Evolutionary conservation across 176 grass and related monocot species (phyloP), one percentile per base, ranked within the genome.

Genomic region (Oropetium thomaeum): DNA sequence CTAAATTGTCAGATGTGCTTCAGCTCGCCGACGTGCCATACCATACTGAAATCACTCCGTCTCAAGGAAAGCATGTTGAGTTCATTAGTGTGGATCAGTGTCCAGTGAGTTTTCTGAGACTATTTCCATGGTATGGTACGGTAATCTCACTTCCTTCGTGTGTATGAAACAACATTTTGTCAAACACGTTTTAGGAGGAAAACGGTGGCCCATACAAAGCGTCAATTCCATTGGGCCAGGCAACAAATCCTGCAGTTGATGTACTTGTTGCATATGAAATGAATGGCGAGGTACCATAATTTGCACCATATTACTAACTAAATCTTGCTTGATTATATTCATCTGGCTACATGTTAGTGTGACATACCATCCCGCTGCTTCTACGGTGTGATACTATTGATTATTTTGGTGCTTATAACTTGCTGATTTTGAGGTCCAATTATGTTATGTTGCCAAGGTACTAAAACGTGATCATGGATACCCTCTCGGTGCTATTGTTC

Each of bases 211-310:
- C 88, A 41, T 94, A 94, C 67, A 94, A 90, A 77, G 87, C 91
- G 71, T 94, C 91, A 53, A 90, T 94, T 69, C 85, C 91, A 27
- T 76, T 94, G 8, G 41, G 28, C 20, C 91, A 88, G 12, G 91
- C 88, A 44, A 88, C 85, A 65, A 83, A 90, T 78, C 91, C 91
- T 32, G 87, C 84, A 53, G 91, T 85, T 69, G 91, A 90, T 61
- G 91, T 94, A 39, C 82, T 94, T 40, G 65, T 94, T 88, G 91
- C 84, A 58, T 94, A 94, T 81, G 91, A 94, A 88, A 94, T 94
- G 91, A 94, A 90, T 81, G 88, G 91, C 55, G 75, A 94, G 85
- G 91, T 94, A 67, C 14, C 0, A 58, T 11, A 54, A n/a, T 33
- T 47, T 32, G 12, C 28, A 9, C 25, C 9, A 10, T 32, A 34